Evolutionary conservation across 2,329 filamentous ascomycete species (phyloP), one percentile per base, ranked within the genome.

Genomic region (Pyrenochaeta sp.): DNA sequence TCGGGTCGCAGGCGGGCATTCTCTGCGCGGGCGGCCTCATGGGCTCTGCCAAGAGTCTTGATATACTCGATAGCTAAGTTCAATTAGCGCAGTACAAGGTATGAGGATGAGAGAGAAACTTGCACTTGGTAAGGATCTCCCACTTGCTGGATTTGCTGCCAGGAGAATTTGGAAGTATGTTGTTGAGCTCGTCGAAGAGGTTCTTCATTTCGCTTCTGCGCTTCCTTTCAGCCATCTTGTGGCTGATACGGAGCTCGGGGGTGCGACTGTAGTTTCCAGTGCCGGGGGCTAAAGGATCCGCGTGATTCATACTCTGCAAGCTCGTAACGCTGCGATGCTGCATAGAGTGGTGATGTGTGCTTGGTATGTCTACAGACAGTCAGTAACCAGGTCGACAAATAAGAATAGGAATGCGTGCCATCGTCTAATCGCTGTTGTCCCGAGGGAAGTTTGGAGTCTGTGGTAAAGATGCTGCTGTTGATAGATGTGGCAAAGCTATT

Each of bases 71-170:
- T 84, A 6, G 82, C 82, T 84, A 51, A 8, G 22, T 25, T 24
- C 5, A 27, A 50, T 72, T 52, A 69, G 64, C 42, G 13, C n/a
- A 10, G 12, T 15, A 12, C 1, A 56, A 42, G 7, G 43, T 40
- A 9, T 27, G 9, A 12, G 28, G 40, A n/a, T 8, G 15, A n/a
- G 13, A 7, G 27, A 2, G 24, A n/a, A 27, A 74, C 84, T 61
- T 80, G 93, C 91, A 90, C 82, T 94, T 94, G 2, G 90, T 93
- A 15, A 96, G 75, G 48, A 94, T 93, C 69, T 96, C 91, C 91
- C 91, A 96, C 69, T 96, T 96, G 66, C 91, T 93, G 0, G 91
- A 91, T 75, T 95, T 96, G 25, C 90, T 90, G 1, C 91, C 91
- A 15, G 91, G 87, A 68, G 92, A 91, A 66, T 92, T 90, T 1